phyloP scores from a whole-genome alignment of 345 rosid species.

The Raphanus raphanistrum region DNA sequence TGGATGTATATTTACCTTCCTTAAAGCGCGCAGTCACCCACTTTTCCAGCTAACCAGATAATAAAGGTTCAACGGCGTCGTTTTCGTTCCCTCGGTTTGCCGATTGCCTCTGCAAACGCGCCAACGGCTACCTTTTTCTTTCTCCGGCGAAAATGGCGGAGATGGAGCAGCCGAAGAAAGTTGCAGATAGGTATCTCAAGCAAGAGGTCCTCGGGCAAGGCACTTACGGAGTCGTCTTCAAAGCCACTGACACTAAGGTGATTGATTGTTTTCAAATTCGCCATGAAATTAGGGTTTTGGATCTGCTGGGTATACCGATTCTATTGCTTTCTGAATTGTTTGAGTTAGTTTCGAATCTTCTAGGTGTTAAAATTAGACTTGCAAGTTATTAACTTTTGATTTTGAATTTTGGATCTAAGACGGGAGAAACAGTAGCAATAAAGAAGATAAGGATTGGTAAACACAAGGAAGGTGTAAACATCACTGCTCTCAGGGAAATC shows the following conservation, averaged over 20 bases:
- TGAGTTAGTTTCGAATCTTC: background rate
- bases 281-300: background rate
- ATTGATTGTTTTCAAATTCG: background rate
- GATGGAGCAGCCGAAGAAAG: background rate
- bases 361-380: background rate
- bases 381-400: background rate
- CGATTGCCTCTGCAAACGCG: background rate
- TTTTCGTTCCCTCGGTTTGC: background rate
- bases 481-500: background rate
- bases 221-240: background rate
- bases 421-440: background rate
- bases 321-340: background rate
- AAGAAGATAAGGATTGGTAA: background rate
- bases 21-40: background rate
- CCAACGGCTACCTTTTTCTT: background rate
- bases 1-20: too few species aligned
- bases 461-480: background rate
- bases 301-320: background rate
- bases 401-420: background rate
- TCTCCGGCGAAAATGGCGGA: background rate
- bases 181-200: background rate
- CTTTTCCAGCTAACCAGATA: background rate
- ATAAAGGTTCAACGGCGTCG: background rate
- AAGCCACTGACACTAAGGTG: background rate
- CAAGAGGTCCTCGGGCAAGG: background rate